Percentiles rank a stretch among this genome's conserved stretches.
phyloP scores from a whole-genome alignment of 495 filamentous ascomycete species.

The Ascodesmis nigricans region DNA sequence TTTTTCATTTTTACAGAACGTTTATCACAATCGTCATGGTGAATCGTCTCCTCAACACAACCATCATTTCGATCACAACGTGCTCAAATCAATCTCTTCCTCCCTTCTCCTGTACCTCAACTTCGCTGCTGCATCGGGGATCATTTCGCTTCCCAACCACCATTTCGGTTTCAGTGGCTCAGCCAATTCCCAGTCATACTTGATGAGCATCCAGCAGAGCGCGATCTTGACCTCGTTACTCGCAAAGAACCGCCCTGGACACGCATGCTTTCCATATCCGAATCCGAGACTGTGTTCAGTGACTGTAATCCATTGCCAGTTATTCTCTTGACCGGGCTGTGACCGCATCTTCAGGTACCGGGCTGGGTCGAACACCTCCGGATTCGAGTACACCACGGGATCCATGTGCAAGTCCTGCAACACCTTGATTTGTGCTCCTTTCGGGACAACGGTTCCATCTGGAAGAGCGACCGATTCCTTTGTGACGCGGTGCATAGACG shows the following conservation, averaged over 20 bases:
- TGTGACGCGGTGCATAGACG: too few species aligned
- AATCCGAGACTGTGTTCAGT: conserved; percentile 27
- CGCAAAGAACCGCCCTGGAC: conserved; percentile 33
- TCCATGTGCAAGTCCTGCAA: conserved; percentile 1
- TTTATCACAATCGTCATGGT: too few species aligned
- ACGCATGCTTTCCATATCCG: conserved; percentile 31
- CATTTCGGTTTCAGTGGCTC: too few species aligned
- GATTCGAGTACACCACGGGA: conserved; percentile 14
- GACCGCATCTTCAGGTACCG: conserved; percentile 31
- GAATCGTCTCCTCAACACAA: conserved; percentile 64
- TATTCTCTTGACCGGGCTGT: too few species aligned
- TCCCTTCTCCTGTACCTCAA: too few species aligned
- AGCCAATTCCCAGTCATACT: conserved; percentile 33
- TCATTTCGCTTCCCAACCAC: too few species aligned
- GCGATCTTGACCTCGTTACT: conserved; percentile 29
- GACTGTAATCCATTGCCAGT: conserved; percentile 27
- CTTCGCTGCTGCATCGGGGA: too few species aligned
- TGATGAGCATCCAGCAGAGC: conserved; percentile 24
- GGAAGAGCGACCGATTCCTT: conserved; percentile 25
- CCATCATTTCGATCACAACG: conserved; percentile 59
- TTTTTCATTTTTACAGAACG: too few species aligned
- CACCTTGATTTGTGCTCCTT: conserved; percentile 21
- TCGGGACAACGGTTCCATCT: conserved; percentile 25
- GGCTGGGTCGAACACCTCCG: conserved; percentile 30
- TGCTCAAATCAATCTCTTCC: too few species aligned